A percentile compares a stretch with the other conserved stretches of the same genome.
These are phyloP conservation scores for Malus hybrid DNA, from an alignment of 331 rosid genomes.

Conservation along the genomic window DNA sequence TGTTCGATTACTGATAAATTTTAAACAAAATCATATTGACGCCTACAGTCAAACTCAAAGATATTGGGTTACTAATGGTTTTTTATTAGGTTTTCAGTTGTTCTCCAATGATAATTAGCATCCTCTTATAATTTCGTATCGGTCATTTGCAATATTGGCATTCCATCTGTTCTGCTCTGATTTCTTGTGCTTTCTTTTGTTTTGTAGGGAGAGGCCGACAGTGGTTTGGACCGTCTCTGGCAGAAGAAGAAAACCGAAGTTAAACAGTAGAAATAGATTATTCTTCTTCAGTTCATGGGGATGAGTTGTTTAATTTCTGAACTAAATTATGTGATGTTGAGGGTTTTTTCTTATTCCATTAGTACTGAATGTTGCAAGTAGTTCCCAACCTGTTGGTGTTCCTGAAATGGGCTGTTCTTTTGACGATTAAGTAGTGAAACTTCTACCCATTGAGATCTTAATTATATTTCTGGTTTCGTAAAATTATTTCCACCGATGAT, in stretches of 20 bases:
- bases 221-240: conserved; percentile 61
- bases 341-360: too few species aligned
- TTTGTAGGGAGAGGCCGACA: conserved; percentile 58
- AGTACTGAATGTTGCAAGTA: background rate
- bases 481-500: background rate
- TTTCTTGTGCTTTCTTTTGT: background rate
- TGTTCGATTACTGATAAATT: background rate
- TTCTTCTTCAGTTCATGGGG: background rate
- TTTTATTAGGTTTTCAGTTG: background rate
- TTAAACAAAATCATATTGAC: too few species aligned
- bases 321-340: background rate
- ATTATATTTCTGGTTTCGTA: background rate
- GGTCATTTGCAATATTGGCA: background rate
- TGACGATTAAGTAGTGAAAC: background rate
- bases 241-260: conserved; percentile 45
- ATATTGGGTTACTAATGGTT: background rate
- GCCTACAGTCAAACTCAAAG: too few species aligned
- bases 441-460: background rate
- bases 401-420: background rate
- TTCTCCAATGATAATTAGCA: background rate
- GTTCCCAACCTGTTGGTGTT: background rate
- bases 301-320: background rate
- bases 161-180: background rate
- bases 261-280: conserved; percentile 19
- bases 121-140: background rate